Percentiles rank a stretch among this genome's conserved stretches.
phyloP scores from a whole-genome alignment of 441 rosid genomes.

The Adansonia grandidieri region DNA sequence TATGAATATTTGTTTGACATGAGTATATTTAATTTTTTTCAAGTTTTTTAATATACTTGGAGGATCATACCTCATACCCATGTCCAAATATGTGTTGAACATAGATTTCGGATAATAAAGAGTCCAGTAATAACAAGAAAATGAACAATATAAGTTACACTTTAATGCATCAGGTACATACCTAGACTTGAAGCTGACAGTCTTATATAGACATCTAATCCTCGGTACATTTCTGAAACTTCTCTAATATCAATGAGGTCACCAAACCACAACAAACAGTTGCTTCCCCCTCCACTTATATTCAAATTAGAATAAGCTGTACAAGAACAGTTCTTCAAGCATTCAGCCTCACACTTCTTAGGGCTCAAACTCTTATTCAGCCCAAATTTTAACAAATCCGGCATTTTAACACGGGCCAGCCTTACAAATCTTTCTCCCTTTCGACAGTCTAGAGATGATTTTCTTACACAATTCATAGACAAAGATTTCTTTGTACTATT shows the following conservation, averaged over 20 bases:
- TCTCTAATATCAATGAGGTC: slow-evolving; percentile 35
- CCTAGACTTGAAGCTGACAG: slow-evolving; percentile 30
- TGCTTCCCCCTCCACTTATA: slow-evolving; percentile 23
- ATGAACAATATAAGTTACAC: neutral
- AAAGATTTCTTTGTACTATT: neutral
- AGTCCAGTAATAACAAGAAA: neutral
- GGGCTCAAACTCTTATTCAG: slow-evolving; percentile 8
- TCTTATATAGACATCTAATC: slow-evolving; percentile 22
- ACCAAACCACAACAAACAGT: slow-evolving; percentile 43
- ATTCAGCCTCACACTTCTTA: slow-evolving; percentile 1
- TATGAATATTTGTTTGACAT: no score
- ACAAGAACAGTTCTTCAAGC: slow-evolving; percentile 26
- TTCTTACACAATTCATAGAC: slow-evolving; percentile 10
- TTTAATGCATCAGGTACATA: neutral
- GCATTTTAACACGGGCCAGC: slow-evolving; percentile 24
- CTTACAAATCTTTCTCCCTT: slow-evolving; percentile 7
- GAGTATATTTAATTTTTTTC: no score
- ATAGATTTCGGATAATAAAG: no score
- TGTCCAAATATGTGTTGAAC: no score
- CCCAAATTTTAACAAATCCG: neutral
- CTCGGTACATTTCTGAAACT: neutral
- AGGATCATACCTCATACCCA: no score
- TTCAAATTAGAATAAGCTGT: slow-evolving; percentile 28
- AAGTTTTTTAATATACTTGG: no score
- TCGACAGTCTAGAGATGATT: slow-evolving; percentile 15